Conservation (phyloP, 345 rosid species). For the Sisymbrium altissimum region DNA sequence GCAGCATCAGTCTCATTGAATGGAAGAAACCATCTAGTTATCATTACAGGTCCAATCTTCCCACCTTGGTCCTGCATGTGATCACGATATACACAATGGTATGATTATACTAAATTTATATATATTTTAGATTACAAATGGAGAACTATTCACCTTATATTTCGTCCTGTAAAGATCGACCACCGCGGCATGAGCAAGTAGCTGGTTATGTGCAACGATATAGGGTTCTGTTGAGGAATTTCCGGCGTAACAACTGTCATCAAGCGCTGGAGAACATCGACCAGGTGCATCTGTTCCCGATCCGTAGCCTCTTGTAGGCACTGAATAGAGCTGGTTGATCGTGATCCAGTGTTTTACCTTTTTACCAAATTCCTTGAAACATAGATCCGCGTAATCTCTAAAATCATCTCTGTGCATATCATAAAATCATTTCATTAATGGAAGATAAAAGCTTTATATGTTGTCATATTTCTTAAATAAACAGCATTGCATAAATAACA, state of each 20-base stretch:
- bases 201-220: constrained; percentile 21
- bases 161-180: constrained; percentile 23
- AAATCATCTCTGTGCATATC: constrained; percentile 1
- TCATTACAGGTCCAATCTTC: constrained; percentile 27
- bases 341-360: too few species aligned
- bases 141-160: constrained; percentile 6
- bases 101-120: too few species aligned
- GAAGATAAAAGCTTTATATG: too few species aligned
- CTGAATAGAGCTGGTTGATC: constrained; percentile 34
- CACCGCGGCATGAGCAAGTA: constrained; percentile 26
- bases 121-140: not conserved
- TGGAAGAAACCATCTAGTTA: constrained; percentile 33
- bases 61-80: constrained; percentile 8
- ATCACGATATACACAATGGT: too few species aligned
- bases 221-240: constrained; percentile 33
- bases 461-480: too few species aligned
- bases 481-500: too few species aligned
- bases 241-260: constrained; percentile 16
- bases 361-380: too few species aligned
- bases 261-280: constrained; percentile 34
- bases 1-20: not conserved
- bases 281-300: constrained; percentile 39
- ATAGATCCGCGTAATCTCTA: too few species aligned
- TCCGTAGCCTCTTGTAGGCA: constrained; percentile 26
- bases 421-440: too few species aligned